A percentile compares a stretch with the other conserved stretches of the same genome.
Conservation (phyloP, 805 yeast species). For the Suhomyces faveliae region DNA sequence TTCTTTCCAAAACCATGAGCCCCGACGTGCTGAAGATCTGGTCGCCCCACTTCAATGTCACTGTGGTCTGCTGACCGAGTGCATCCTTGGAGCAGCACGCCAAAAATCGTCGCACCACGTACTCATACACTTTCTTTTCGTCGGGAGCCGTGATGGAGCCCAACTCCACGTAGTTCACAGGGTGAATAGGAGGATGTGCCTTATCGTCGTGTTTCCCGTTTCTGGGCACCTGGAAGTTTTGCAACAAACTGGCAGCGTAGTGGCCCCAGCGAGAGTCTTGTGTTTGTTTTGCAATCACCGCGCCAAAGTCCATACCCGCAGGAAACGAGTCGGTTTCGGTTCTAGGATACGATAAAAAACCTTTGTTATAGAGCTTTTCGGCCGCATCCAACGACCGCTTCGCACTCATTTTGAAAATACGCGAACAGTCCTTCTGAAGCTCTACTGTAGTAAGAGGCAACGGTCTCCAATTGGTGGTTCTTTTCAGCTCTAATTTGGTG, state of each 20-base stretch:
- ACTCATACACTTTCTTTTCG: slow-evolving; percentile 78
- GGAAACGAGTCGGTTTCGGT: slow-evolving; percentile 95
- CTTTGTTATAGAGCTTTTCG: slow-evolving; percentile 80
- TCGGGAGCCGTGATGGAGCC: slow-evolving; percentile 32
- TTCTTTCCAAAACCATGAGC: slow-evolving; percentile 64
- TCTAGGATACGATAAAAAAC: slow-evolving; percentile 92
- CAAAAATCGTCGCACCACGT: slow-evolving; percentile 77
- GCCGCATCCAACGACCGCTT: slow-evolving; percentile 75
- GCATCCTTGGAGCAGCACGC: slow-evolving; percentile 95
- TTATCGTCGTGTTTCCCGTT: slow-evolving; percentile 83
- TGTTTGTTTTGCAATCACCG: slow-evolving; percentile 60
- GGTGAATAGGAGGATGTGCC: slow-evolving; percentile 99
- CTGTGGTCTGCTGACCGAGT: slow-evolving; percentile 64
- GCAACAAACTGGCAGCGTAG: slow-evolving; percentile 50
- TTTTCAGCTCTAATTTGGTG: slow-evolving; percentile 50
- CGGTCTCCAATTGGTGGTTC: slow-evolving; percentile 78
- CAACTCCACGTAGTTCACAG: slow-evolving; percentile 51
- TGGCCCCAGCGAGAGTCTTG: slow-evolving; percentile 63
- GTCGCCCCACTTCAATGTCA: slow-evolving; percentile 70
- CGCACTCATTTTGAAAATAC: slow-evolving; percentile 72
- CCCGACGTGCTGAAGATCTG: slow-evolving; percentile 78
- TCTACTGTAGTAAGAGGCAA: slow-evolving; percentile 93
- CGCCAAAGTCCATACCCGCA: slow-evolving; percentile 63
- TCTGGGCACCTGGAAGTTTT: slow-evolving; percentile 60
- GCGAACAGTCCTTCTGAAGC: slow-evolving; percentile 82